Base-by-base conservation (phyloP, 139 green algal genomes). In the Picochlorum sp. region DNA sequence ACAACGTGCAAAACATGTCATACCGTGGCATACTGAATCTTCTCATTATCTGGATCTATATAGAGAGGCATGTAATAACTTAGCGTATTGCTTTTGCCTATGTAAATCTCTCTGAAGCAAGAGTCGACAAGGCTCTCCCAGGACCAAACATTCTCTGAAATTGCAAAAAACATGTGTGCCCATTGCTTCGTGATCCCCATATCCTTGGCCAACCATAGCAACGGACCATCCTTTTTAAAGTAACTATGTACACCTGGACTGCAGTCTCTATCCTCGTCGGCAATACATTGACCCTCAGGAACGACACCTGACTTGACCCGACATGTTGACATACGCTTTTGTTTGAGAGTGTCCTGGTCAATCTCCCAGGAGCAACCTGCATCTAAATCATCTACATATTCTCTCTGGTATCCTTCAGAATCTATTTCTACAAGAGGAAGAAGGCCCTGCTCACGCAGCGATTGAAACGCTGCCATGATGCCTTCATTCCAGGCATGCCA, bases 401-500 rank as follows among this genome's bases (percentile, higher is more conserved):
- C 58, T 26, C 2, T 28, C n/a, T 72, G 66, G 41, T 77, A 61
- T 45, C 65, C 65, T 14, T 50, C 15, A 4, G 20, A 30, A 38
- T 78, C 66, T 4, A 78, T 51, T 26, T 73, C 67, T n/a, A 50
- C 66, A 21, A 78, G 52, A 21, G 71, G 71, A 64, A 78, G 71
- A 24, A 59, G 20, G 7, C 71, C 71, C 30, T 70, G 60, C 45
- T 78, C 71, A 6, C 71, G 49, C 50, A 78, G 44, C 9, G 71
- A 73, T 60, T 78, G 66, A 60, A 78, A 78, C 1, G 52, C 59
- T 15, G 57, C 60, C 66, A 74, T 69, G 1, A 78, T 52, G 18
- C 65, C 71, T 51, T 78, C 71, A n/a, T 69, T 74, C 55, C 50
- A 72, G 8, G 44, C 67, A 62, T 78, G 71, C 71, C 71, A 78